Evolutionary conservation across 2,329 filamentous ascomycete species (phyloP).

Genomic region (Epichloe elymi): DNA sequence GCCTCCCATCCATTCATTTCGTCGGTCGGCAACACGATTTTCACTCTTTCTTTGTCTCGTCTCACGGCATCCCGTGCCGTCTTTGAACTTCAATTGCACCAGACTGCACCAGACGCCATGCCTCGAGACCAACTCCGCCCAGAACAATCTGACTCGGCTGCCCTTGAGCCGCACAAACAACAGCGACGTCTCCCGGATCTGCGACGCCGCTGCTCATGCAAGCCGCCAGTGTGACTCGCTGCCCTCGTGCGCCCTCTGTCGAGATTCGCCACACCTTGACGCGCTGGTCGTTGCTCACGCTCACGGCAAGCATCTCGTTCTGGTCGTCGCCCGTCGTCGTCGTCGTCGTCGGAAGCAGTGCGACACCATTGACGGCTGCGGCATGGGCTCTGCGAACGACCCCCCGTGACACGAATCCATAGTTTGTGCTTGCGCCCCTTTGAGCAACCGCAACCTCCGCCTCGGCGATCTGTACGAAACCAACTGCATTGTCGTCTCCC

Average conservation of each 20-base stretch:
- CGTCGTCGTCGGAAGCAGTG: conserved; percentile 17
- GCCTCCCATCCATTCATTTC: no score
- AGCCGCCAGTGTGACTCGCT: conserved; percentile 27
- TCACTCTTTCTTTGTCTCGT: no score
- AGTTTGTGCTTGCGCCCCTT: conserved; percentile 3
- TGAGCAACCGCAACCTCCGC: conserved; percentile 5
- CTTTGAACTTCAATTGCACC: background rate
- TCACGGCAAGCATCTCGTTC: conserved; percentile 22
- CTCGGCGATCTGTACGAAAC: conserved; percentile 29
- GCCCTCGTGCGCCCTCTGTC: conserved; percentile 7
- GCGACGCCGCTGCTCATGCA: conserved; percentile 46
- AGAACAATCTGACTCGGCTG: conserved; percentile 20
- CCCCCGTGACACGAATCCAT: conserved; percentile 12
- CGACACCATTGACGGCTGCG: conserved; percentile 53
- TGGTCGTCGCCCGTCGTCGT: conserved; percentile 1
- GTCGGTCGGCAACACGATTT: no score
- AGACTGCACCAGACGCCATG: conserved; percentile 19
- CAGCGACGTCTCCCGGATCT: conserved; percentile 40
- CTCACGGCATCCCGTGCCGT: no score
- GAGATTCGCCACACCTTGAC: conserved; percentile 40
- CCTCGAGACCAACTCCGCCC: conserved; percentile 34
- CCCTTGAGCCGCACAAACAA: conserved; percentile 14
- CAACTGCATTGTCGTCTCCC: conserved; percentile 84
- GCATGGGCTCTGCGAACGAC: conserved; percentile 46
- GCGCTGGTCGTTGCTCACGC: conserved; percentile 47